Percentiles rank a stretch among this genome's conserved stretches.
phyloP scores from a whole-genome alignment of 208 protist species.

The Tritrichomonas foetus region DNA sequence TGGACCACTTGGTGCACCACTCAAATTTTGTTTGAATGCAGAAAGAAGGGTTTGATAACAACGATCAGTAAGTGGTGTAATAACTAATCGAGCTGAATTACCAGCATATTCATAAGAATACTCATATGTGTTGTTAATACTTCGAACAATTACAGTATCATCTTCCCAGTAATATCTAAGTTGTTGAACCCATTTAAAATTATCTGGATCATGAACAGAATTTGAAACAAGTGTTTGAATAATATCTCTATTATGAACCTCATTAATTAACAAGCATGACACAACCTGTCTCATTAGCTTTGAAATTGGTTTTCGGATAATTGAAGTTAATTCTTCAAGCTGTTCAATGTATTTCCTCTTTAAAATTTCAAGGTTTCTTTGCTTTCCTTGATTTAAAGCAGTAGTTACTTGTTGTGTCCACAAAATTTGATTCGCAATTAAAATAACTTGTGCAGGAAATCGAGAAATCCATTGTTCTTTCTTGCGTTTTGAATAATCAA shows the following conservation, averaged over 20 bases:
- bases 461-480: constrained; percentile 79
- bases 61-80: constrained; percentile 60
- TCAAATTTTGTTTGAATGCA: constrained; percentile 64
- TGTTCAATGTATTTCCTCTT: neutral
- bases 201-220: constrained; percentile 69
- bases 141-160: constrained; percentile 47
- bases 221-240: constrained; percentile 68
- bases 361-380: neutral
- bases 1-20: constrained; percentile 64
- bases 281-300: neutral
- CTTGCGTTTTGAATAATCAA: constrained; percentile 53
- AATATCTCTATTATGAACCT: constrained; percentile 58
- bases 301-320: constrained; percentile 67
- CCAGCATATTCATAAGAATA: constrained; percentile 62
- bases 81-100: constrained; percentile 58
- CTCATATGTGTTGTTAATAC: constrained; percentile 51
- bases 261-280: constrained; percentile 65
- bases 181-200: constrained; percentile 89
- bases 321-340: constrained; percentile 69
- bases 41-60: constrained; percentile 70
- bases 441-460: constrained; percentile 79
- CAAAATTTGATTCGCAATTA: constrained; percentile 77
- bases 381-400: constrained; percentile 61
- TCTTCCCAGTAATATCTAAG: constrained; percentile 86
- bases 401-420: constrained; percentile 80